Evolutionary conservation across 495 filamentous ascomycete species (phyloP).

Genomic region (Acidiella bohemica): DNA sequence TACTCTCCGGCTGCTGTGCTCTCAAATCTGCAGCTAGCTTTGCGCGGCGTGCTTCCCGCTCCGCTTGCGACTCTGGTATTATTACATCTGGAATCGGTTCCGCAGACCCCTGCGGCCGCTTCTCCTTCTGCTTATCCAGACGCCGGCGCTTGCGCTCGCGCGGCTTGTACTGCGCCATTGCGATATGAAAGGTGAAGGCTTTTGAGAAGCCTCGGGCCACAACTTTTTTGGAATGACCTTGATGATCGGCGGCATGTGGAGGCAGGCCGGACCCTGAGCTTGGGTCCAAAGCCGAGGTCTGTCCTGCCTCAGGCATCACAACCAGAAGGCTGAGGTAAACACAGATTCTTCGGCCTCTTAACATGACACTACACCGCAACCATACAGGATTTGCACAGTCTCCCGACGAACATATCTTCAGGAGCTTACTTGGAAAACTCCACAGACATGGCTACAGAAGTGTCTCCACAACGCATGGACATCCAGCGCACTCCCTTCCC

Average conservation of each 20-base stretch:
- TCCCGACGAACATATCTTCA: neutral
- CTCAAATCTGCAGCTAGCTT: conserved; percentile 52
- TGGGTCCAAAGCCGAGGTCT: neutral
- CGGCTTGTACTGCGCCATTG: conserved; percentile 65
- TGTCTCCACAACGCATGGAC: neutral
- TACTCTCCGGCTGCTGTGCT: conserved; percentile 38
- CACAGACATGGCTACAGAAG: neutral
- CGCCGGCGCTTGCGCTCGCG: conserved; percentile 63
- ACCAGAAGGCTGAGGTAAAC: no score
- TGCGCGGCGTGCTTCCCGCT: conserved; percentile 55
- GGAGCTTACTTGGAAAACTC: neutral
- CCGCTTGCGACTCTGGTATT: conserved; percentile 47
- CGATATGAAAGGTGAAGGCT: no score
- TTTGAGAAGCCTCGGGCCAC: neutral
- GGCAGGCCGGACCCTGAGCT: conserved; percentile 1
- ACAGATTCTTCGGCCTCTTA: neutral
- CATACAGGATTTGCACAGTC: neutral
- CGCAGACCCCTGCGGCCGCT: conserved; percentile 34
- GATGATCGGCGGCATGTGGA: neutral
- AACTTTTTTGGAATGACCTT: neutral
- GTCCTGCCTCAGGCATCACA: no score
- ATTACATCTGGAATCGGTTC: conserved; percentile 62
- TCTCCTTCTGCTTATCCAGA: conserved; percentile 36
- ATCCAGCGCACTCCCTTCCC: conserved; percentile 46
- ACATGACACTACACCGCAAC: neutral